These are phyloP conservation scores for Fusarium hainanense DNA, from an alignment of 2,329 filamentous ascomycete species.

Conservation along the genomic window DNA sequence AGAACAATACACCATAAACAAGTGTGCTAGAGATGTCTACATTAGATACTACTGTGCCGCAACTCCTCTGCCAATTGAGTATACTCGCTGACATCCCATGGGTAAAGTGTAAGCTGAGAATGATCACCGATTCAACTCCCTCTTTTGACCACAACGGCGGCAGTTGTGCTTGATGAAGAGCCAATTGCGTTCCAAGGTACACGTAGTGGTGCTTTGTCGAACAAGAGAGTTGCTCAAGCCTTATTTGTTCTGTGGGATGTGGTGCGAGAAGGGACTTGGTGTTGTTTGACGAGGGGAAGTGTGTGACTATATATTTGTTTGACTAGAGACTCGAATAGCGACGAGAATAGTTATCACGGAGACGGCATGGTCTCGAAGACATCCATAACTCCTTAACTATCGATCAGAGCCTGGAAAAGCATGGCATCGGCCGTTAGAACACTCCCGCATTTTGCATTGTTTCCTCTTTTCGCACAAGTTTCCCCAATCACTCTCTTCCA, in stretches of 20 bases:
- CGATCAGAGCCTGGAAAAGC: no score
- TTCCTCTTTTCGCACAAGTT: background rate
- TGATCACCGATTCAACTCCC: background rate
- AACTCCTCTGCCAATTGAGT: accelerated
- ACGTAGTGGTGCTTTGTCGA: slow-evolving; percentile 1
- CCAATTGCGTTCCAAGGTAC: background rate
- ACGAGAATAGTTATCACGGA: background rate
- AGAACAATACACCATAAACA: accelerated
- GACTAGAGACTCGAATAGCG: background rate
- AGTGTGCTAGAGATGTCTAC: background rate
- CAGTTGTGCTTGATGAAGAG: background rate
- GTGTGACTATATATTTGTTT: background rate
- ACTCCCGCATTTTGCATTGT: background rate
- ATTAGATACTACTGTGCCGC: accelerated
- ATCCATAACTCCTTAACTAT: no score
- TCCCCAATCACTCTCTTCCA: background rate
- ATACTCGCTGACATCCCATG: background rate
- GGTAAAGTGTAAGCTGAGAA: background rate
- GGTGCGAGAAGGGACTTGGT: background rate
- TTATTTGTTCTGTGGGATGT: slow-evolving; percentile 9
- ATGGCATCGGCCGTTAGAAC: accelerated
- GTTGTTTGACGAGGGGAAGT: background rate
- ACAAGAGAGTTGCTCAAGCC: slow-evolving; percentile 11
- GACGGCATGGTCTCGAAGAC: background rate
- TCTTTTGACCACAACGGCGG: background rate